These are phyloP conservation scores for Ramichloridium luteum DNA, from an alignment of 2,329 filamentous ascomycete genomes.

Conservation along the genomic window DNA sequence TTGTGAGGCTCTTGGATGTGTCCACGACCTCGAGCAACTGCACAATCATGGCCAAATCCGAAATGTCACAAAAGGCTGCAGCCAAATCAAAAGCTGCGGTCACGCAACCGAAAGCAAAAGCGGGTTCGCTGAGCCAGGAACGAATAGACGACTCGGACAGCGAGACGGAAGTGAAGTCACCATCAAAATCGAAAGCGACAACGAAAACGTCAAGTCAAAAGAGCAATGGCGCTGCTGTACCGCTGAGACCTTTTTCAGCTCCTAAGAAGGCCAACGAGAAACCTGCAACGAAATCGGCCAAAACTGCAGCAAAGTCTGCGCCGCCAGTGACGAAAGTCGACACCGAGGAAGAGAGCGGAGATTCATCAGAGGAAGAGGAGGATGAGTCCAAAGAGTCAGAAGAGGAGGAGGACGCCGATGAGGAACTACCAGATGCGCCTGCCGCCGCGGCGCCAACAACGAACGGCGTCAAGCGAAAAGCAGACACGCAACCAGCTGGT, in stretches of 20 bases:
- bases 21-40: too few species aligned
- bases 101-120: constrained; percentile 8
- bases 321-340: constrained; percentile 4
- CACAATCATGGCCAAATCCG: too few species aligned
- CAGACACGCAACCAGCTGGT: constrained; percentile 14
- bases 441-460: constrained; percentile 2
- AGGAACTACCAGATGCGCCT: constrained; percentile 7
- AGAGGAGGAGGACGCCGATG: constrained; percentile 13
- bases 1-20: too few species aligned
- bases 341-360: constrained; percentile 19
- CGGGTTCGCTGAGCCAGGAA: constrained; percentile 12
- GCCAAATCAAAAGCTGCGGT: not conserved
- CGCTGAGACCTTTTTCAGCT: too few species aligned
- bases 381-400: constrained; percentile 2
- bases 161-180: constrained; percentile 22
- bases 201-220: constrained; percentile 4
- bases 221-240: not conserved
- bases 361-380: too few species aligned
- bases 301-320: constrained; percentile 3
- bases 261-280: too few species aligned
- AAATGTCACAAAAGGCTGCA: too few species aligned
- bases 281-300: constrained; percentile 1
- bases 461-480: constrained; percentile 22
- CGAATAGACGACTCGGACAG: constrained; percentile 20
- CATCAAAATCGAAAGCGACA: constrained; percentile 2